Conservation (phyloP, 2,329 filamentous ascomycete species). For the Talaromyces amestolkiae region DNA sequence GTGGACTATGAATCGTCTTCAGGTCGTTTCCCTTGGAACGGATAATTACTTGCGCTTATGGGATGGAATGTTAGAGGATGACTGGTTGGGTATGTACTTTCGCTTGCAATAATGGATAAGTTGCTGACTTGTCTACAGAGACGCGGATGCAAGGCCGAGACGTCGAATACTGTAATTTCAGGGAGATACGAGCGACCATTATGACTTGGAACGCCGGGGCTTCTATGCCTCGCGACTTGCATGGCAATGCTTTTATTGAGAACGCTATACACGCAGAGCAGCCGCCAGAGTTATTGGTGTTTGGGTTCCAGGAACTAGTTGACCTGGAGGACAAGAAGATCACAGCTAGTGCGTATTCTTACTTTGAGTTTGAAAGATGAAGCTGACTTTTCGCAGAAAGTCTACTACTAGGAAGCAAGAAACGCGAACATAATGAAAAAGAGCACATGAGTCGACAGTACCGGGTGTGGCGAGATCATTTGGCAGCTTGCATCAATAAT, state of each 20-base stretch:
- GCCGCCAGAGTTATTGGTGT: constrained; percentile 84
- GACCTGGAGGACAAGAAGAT: constrained; percentile 96
- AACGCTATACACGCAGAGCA: constrained; percentile 73
- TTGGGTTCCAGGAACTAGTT: constrained; percentile 98
- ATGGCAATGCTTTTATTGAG: constrained; percentile 76
- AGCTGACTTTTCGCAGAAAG: constrained; percentile 54
- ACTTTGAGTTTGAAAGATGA: background rate
- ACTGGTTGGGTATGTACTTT: constrained; percentile 68
- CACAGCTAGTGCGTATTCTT: constrained; percentile 68
- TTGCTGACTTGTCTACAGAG: constrained; percentile 51
- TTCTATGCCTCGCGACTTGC: constrained; percentile 80
- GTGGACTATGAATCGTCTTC: constrained; percentile 78
- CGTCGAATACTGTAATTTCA: constrained; percentile 78
- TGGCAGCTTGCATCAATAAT: constrained; percentile 78
- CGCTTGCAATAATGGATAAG: background rate
- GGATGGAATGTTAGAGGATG: constrained; percentile 90
- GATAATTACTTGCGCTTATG: constrained; percentile 82
- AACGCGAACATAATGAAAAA: constrained; percentile 73
- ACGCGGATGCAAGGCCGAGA: constrained; percentile 81
- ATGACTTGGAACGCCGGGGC: constrained; percentile 98
- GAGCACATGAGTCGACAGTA: constrained; percentile 98
- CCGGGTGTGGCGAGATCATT: constrained; percentile 89
- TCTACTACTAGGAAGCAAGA: constrained; percentile 74
- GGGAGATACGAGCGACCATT: constrained; percentile 74
- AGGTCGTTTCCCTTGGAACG: constrained; percentile 81